Base-by-base conservation (phyloP, 768 basidiomycete species). In the Naganishia randhawae region DNA sequence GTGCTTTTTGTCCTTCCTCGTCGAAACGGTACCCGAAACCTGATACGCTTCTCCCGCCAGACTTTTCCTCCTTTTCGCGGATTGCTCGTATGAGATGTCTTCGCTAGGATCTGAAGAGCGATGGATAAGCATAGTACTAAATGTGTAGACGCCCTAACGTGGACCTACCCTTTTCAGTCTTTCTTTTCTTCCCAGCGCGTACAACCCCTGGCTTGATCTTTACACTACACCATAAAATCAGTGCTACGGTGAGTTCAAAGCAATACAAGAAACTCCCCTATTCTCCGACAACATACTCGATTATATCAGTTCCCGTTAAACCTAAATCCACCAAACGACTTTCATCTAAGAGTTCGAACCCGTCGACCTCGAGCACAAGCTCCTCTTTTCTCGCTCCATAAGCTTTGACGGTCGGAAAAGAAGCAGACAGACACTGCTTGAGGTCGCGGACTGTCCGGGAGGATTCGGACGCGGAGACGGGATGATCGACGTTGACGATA, bases 321-420 rank as follows among this genome's bases (percentile, higher is more conserved):
- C 39, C 51, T 6, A 69, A 54, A 39, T 65, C 50, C 16, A 13
- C 25, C 35, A 69, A 13, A 6, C 17, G 32, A 35, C 62, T 69
- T 14, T 39, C 52, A 32, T 69, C 69, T n/a, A 69, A 19, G 7
- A 69, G 54, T 7, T 69, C 69, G 41, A 69, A 69, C 11, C 69
- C 69, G 19, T 69, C 69, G 11, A 69, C 37, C n/a, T 64, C 50
- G 6, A 69, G 45, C 1, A 65, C 48, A 1, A 69, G 45, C 33
- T 66, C 48, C 6, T 67, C 66, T 11, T 29, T 22, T 1, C 27
- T 55, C n/a, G 45, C 17, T 33, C 53, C 32, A 41, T 57, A 67
- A 9, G 37, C 57, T n/a, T 39, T 37, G 13, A 61, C 57, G 37
- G 57, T 61, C 22, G 57, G 57, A 42, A 67, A 55, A 1, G 25